A percentile compares a stretch with the other conserved stretches of the same genome.
phyloP scores from a whole-genome alignment of 1,284 basidiomycete species.

The Fomes fomentarius region DNA sequence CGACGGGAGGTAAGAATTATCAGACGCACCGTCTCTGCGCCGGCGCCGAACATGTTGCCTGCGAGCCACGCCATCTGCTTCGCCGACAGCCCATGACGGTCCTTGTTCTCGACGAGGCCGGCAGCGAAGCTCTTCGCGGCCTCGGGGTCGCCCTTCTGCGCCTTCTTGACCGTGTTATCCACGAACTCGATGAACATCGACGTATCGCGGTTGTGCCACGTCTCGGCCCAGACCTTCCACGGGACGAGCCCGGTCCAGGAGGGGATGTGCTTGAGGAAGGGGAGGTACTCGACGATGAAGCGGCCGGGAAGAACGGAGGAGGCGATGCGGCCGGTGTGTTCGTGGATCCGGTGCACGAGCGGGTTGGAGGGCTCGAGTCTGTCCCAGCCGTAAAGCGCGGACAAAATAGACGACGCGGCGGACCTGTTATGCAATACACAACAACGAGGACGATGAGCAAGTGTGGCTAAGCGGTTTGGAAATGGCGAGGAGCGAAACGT shows the following conservation, averaged over 20 bases:
- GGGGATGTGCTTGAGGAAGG: conserved; percentile 6
- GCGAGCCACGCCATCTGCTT: conserved; percentile 2
- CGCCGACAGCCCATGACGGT: not conserved
- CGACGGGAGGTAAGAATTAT: too few species aligned
- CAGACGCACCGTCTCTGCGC: not conserved
- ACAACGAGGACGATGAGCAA: not conserved
- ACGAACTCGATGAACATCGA: not conserved
- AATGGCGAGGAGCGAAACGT: not conserved
- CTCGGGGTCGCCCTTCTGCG: not conserved
- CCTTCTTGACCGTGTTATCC: not conserved
- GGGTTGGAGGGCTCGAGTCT: not conserved
- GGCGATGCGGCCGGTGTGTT: not conserved
- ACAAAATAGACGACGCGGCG: not conserved
- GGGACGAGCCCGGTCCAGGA: conserved; percentile 16
- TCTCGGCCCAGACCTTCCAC: not conserved
- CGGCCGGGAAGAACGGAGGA: not conserved
- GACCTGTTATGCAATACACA: not conserved
- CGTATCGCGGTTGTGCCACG: conserved; percentile 1
- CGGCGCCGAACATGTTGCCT: conserved; percentile 1
- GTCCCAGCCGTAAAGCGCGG: conserved; percentile 1
- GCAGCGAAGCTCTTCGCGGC: not conserved
- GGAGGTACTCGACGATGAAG: conserved; percentile 1
- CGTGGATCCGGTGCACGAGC: conserved; percentile 1
- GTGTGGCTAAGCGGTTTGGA: not conserved
- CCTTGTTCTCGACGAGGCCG: not conserved